A percentile compares a stretch with the other conserved stretches of the same genome.
phyloP scores from a whole-genome alignment of 2,329 filamentous ascomycete species.

The Aspergillus intermedius region DNA sequence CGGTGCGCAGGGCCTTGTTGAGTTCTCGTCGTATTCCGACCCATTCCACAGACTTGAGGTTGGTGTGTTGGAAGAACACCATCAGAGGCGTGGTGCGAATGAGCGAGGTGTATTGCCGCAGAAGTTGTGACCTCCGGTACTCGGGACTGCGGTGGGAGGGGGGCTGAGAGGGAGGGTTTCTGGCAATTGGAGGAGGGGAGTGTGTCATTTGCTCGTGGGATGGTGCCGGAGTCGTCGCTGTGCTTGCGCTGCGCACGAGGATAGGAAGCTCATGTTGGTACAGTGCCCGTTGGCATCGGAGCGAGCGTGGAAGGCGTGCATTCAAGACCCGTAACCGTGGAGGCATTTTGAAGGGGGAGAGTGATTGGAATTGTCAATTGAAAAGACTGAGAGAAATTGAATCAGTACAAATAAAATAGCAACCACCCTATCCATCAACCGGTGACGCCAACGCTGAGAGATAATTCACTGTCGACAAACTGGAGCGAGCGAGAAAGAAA shows the following conservation, averaged over 20 bases:
- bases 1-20: constrained; percentile 52
- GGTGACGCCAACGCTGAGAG: constrained; percentile 5
- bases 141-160: constrained; percentile 81
- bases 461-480: background rate
- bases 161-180: constrained; percentile 63
- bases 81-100: constrained; percentile 79
- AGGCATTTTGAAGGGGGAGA: constrained; percentile 40
- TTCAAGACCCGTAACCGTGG: constrained; percentile 44
- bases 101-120: constrained; percentile 79
- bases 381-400: constrained; percentile 6
- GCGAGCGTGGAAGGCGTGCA: constrained; percentile 27
- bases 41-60: constrained; percentile 69
- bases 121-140: constrained; percentile 82
- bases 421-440: background rate
- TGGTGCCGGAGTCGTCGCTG: constrained; percentile 47
- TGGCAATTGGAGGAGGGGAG: constrained; percentile 41
- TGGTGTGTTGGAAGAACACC: constrained; percentile 79
- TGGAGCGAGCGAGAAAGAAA: constrained; percentile 7
- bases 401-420: background rate
- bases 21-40: constrained; percentile 65
- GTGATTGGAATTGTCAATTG: constrained; percentile 1
- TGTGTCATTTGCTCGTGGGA: constrained; percentile 45
- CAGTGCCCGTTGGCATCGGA: constrained; percentile 30
- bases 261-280: constrained; percentile 33
- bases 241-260: constrained; percentile 34